These are phyloP conservation scores for Spergularia bocconei DNA, from an alignment of 148 eudicot genomes.

Conservation along the genomic window DNA sequence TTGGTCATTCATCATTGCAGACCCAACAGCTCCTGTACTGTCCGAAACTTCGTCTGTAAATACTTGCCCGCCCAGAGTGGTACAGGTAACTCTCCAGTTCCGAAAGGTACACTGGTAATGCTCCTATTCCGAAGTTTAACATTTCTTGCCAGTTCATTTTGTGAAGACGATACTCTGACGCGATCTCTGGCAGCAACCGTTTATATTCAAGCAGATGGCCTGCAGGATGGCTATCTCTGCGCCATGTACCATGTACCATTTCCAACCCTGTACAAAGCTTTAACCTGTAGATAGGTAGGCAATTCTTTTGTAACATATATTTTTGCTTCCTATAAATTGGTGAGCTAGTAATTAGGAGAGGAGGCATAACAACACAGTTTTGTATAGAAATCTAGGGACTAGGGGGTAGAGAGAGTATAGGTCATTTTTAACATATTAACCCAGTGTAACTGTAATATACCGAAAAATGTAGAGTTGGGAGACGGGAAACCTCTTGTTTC, in stretches of 20 bases:
- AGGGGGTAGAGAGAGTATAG: conserved; percentile 10
- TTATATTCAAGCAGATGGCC: conserved; percentile 8
- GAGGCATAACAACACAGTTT: conserved; percentile 26
- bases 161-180: neutral
- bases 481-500: conserved; percentile 21
- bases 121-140: neutral
- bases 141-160: neutral
- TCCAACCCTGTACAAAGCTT: conserved; percentile 35
- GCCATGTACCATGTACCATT: conserved; percentile 11
- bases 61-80: conserved; percentile 8
- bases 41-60: conserved; percentile 17
- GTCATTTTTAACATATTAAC: conserved; percentile 3
- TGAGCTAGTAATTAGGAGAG: conserved; percentile 26
- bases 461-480: conserved; percentile 22
- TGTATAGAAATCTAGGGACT: conserved; percentile 34
- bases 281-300: conserved; percentile 39
- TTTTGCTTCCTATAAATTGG: conserved; percentile 12
- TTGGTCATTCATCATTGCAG: conserved; percentile 11
- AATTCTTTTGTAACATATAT: conserved; percentile 28
- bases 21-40: conserved; percentile 4
- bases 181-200: neutral
- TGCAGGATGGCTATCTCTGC: conserved; percentile 15
- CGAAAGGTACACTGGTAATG: conserved; percentile 13
- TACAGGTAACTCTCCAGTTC: neutral
- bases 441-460: conserved; percentile 31